These are phyloP conservation scores for Dictyostelium firmibasis DNA, from an alignment of 78 protist genomes.

Conservation along the genomic window DNA sequence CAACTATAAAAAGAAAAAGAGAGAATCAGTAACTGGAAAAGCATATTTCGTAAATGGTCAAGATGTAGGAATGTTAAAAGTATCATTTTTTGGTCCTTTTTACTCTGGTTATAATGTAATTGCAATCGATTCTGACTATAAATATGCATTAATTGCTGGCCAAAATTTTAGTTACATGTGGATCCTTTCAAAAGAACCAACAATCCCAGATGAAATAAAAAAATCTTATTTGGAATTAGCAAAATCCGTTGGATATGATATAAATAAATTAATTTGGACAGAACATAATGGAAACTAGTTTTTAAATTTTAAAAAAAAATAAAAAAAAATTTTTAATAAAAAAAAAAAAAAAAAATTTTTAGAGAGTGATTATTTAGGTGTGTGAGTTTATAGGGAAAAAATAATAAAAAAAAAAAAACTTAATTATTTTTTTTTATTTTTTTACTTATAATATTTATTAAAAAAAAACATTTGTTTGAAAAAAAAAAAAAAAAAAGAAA, in stretches of 20 bases:
- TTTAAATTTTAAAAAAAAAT: not conserved
- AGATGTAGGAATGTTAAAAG: not conserved
- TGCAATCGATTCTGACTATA: not conserved
- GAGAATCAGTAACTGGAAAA: not conserved
- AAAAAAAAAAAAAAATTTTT: not conserved
- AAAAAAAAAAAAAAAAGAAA: too few relatives aligned
- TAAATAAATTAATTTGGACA: not conserved
- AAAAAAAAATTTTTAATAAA: not conserved
- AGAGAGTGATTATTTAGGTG: too few relatives aligned
- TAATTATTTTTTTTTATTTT: too few relatives aligned
- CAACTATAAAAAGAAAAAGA: not conserved
- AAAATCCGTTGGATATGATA: not conserved
- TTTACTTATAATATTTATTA: too few relatives aligned
- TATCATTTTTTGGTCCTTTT: not conserved
- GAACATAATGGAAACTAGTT: not conserved
- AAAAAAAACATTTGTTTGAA: too few relatives aligned
- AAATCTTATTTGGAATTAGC: not conserved
- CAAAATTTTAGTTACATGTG: not conserved
- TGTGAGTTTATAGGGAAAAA: too few relatives aligned
- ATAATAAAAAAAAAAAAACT: too few relatives aligned
- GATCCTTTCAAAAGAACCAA: constrained; percentile 3
- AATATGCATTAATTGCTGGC: not conserved
- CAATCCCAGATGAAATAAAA: not conserved
- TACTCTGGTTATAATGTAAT: constrained; percentile 7
- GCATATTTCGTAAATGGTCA: not conserved